Conservation (phyloP, 2,329 filamentous ascomycete genomes). For the Fusarium proliferatum region DNA sequence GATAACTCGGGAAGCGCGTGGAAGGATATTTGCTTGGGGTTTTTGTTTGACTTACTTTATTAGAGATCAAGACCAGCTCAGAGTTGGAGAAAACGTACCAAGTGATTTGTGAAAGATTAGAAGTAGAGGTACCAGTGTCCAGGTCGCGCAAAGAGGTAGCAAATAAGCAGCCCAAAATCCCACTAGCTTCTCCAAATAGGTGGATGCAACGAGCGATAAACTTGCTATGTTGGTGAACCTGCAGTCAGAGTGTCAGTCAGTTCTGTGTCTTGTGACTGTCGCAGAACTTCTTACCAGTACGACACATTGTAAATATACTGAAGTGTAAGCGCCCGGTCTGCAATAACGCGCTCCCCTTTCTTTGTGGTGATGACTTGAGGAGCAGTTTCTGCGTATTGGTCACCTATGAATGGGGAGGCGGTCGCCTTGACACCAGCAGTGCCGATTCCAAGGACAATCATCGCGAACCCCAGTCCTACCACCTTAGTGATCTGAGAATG, state of each 20-base stretch:
- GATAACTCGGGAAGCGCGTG: neutral
- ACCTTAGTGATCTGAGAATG: neutral
- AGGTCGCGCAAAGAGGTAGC: neutral
- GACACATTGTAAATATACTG: neutral
- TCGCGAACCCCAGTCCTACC: neutral
- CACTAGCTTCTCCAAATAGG: neutral
- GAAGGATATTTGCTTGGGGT: neutral
- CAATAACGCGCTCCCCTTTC: neutral
- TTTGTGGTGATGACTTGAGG: neutral
- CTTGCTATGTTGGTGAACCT: slow-evolving; percentile 2
- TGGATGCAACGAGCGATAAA: neutral
- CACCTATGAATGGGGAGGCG: neutral
- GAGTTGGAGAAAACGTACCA: neutral
- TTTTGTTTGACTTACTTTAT: neutral
- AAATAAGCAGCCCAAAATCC: slow-evolving; percentile 2
- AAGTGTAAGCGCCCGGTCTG: neutral
- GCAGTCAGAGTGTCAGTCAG: neutral
- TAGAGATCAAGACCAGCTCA: neutral
- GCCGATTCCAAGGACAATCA: neutral
- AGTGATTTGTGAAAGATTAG: neutral
- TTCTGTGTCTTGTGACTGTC: fast-evolving
- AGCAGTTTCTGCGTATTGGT: neutral
- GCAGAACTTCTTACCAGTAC: neutral
- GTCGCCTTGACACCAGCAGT: neutral
- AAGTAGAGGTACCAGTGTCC: neutral